These are phyloP conservation scores for Paxillus rubicundulus DNA, from an alignment of 768 basidiomycete species.

Conservation along the genomic window DNA sequence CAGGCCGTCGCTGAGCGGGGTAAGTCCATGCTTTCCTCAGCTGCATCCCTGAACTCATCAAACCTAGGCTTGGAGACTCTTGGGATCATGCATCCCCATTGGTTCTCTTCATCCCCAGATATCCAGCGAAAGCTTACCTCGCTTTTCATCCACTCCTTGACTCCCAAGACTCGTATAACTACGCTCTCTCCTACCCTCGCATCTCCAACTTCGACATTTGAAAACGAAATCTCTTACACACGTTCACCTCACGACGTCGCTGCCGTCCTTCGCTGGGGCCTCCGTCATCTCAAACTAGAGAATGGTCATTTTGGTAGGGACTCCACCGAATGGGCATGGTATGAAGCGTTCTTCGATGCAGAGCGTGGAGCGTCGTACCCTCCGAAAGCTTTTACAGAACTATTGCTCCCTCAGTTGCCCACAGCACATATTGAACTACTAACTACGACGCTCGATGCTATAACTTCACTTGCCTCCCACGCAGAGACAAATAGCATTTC, in stretches of 20 bases:
- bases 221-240: slow-evolving; percentile 61
- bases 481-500: slow-evolving; percentile 71
- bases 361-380: slow-evolving; percentile 64
- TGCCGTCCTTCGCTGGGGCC: slow-evolving; percentile 76
- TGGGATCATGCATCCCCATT: slow-evolving; percentile 84
- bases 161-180: slow-evolving; percentile 42
- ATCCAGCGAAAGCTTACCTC: slow-evolving; percentile 70
- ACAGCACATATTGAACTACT: slow-evolving; percentile 58
- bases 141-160: slow-evolving; percentile 63
- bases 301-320: slow-evolving; percentile 58
- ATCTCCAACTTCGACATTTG: slow-evolving; percentile 51
- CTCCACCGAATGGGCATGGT: slow-evolving; percentile 60
- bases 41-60: slow-evolving; percentile 1
- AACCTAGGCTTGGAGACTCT: slow-evolving; percentile 71
- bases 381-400: slow-evolving; percentile 57
- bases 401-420: slow-evolving; percentile 60
- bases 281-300: slow-evolving; percentile 70
- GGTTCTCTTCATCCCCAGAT: slow-evolving; percentile 71
- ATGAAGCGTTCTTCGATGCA: slow-evolving; percentile 55
- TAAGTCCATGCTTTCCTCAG: slow-evolving; percentile 30
- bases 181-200: slow-evolving; percentile 51
- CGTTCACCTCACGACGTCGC: slow-evolving; percentile 76
- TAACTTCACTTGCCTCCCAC: slow-evolving; percentile 70
- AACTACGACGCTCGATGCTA: slow-evolving; percentile 53
- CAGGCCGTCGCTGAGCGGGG: slow-evolving; percentile 63